Evolutionary conservation across 2,329 filamentous ascomycete species (phyloP).

Genomic region (Sclerotinia subarctica): DNA sequence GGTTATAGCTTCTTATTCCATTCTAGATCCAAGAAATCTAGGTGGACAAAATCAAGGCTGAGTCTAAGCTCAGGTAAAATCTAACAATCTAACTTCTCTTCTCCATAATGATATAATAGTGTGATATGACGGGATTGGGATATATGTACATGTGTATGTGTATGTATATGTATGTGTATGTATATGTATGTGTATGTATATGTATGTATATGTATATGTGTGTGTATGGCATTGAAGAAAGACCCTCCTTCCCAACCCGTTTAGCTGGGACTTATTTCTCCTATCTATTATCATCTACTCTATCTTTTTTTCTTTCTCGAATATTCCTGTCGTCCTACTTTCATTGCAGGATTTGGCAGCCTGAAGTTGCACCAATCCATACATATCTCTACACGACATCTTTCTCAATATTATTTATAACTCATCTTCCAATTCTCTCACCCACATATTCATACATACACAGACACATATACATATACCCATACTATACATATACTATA

Average conservation of each 20-base stretch:
- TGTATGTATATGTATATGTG: too few relatives aligned
- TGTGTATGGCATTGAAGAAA: neutral
- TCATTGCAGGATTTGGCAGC: neutral
- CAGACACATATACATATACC: neutral
- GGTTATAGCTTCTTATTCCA: conserved; percentile 3
- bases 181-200: too few relatives aligned
- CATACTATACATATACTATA: neutral
- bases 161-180: too few relatives aligned
- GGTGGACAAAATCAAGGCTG: conserved; percentile 5
- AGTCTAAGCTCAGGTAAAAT: neutral
- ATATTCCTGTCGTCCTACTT: conserved; percentile 3
- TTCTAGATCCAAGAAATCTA: neutral
- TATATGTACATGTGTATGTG: too few relatives aligned
- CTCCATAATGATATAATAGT: neutral
- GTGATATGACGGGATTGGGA: neutral
- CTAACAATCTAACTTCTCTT: neutral
- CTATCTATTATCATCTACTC: neutral
- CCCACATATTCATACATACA: neutral
- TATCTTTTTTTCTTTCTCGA: neutral
- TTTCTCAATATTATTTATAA: neutral
- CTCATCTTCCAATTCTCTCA: neutral
- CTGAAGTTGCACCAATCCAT: conserved; percentile 6
- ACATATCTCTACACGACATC: neutral
- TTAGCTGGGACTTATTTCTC: neutral
- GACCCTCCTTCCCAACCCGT: conserved; percentile 7